Base-by-base conservation (phyloP, 306 rosid genomes). In the Biancaea sappan region DNA sequence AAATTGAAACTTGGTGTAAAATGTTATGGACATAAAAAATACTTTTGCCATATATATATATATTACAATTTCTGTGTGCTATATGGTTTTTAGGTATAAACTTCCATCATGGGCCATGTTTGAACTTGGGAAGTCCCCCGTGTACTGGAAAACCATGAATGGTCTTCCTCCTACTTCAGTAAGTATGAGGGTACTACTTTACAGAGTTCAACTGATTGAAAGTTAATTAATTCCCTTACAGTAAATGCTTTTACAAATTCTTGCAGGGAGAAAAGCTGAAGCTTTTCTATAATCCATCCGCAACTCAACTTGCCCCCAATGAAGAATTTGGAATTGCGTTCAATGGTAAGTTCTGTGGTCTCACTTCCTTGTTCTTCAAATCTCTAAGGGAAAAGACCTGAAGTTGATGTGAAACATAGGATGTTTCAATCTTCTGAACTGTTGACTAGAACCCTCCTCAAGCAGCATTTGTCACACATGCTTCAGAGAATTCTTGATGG, bases 91-190 rank as follows among this genome's bases (percentile, higher is more conserved):
- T 40, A 94, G 98, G 81, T 84, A 76, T 76, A 76, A 79, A 48
- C 96, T 94, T 78, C 97, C 98, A 8, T 82, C 96, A 31, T 91
- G 98, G 98, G 90, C 98, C 44, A 60, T 74, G 82, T 94, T 91
- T 84, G 98, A 94, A 80, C 84, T 94, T 65, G 98, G 98, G 15
- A 88, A 37, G 79, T 80, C 94, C 1, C 82, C 97, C 48, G 88
- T 94, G 8, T 91, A 83, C 59, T 94, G 97, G 98, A 94, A 94
- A 86, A 94, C 98, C 51, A 87, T 84, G 87, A 91, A 89, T 60
- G 98, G 98, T 59, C 90, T 88, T 69, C 96, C 91, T 66, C 96
- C 97, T 29, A 62, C 90, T 12, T 64, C 97, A 35, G 98, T 94
- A 82, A 77, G 94, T 54, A 41, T 51, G 34, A 71, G 19, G 47